Conservation (phyloP, 1,284 basidiomycete genomes). For the Xanthoconium separans region DNA sequence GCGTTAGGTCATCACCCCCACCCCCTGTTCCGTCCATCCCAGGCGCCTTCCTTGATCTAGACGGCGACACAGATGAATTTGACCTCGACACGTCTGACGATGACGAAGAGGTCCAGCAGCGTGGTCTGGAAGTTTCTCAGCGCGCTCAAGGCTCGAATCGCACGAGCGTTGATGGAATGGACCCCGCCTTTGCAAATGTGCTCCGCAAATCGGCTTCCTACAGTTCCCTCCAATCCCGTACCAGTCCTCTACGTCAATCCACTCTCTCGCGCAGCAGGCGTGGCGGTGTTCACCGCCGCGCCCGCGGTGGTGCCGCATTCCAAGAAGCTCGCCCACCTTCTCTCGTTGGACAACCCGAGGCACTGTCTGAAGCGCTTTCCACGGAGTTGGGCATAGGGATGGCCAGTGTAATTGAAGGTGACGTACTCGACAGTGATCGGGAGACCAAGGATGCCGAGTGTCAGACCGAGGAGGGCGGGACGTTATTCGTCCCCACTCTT, state of each 20-base stretch:
- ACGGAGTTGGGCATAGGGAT: slow-evolving; percentile 61
- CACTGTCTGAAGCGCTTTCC: slow-evolving; percentile 45
- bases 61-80: slow-evolving; percentile 38
- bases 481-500: slow-evolving; percentile 26
- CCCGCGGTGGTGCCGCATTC: slow-evolving; percentile 62
- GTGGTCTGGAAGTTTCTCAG: slow-evolving; percentile 40
- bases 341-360: slow-evolving; percentile 65
- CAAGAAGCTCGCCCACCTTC: slow-evolving; percentile 66
- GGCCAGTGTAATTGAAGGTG: slow-evolving; percentile 42
- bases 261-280: slow-evolving; percentile 48
- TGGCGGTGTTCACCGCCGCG: slow-evolving; percentile 51
- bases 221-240: slow-evolving; percentile 46
- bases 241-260: slow-evolving; percentile 58
- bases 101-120: slow-evolving; percentile 36
- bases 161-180: slow-evolving; percentile 79
- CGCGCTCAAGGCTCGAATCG: slow-evolving; percentile 47
- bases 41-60: slow-evolving; percentile 37
- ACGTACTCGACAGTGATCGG: slow-evolving; percentile 44
- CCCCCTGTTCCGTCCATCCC: slow-evolving; percentile 52
- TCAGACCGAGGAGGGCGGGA: slow-evolving; percentile 49
- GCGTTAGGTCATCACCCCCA: slow-evolving; percentile 38
- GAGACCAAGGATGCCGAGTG: slow-evolving; percentile 63
- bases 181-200: slow-evolving; percentile 77
- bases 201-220: slow-evolving; percentile 60
- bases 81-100: slow-evolving; percentile 31